Evolutionary conservation across 2,329 filamentous ascomycete genomes (phyloP), one percentile per base, ranked within the genome.

Genomic region (Fusarium camptoceras): DNA sequence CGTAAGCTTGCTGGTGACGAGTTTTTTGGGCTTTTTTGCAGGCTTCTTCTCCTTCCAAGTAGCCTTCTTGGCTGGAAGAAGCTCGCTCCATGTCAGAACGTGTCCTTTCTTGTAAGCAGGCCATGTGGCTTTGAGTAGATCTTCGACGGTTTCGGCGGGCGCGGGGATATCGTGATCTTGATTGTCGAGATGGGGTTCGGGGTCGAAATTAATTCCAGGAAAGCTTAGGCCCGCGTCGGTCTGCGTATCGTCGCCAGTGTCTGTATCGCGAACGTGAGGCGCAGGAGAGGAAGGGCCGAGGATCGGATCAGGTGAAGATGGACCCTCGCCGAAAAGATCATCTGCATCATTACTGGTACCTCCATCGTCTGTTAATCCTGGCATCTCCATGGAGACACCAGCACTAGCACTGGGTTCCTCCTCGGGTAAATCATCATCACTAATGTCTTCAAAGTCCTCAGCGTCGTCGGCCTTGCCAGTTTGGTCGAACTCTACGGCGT

Each of bases 381-480:
- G 86, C n/a, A 85, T 77, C 58, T 88, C 84, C 48, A 81, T 77
- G 16, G 82, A 84, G 18, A 78, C 75, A 54, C 77, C 79, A 8
- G 77, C 79, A 14, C 79, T 80, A 8, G 77, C 79, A 14, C 79
- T 80, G 28, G 79, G 80, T 58, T 90, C 87, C 68, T 96, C 93
- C 9, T 96, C 93, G 14, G 94, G 92, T 10, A 97, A 86, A 68
- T 98, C 94, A 77, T 97, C 94, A 78, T 98, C 95, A 71, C 92
- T 92, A 67, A 98, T 94, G 76, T 97, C 93, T 77, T 93, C 94
- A 74, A 86, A 99, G 77, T 99, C 96, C 67, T 96, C 83, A 42
- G 96, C 96, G 81, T 98, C 93, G 64, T 94, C 94, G 57, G 94
- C 95, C 80, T 99, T 99, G 78, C 94, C 92, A 9, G 85, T 84